These are phyloP conservation scores for Penicillium thymicola DNA, from an alignment of 2,329 filamentous ascomycete species.

Conservation along the genomic window DNA sequence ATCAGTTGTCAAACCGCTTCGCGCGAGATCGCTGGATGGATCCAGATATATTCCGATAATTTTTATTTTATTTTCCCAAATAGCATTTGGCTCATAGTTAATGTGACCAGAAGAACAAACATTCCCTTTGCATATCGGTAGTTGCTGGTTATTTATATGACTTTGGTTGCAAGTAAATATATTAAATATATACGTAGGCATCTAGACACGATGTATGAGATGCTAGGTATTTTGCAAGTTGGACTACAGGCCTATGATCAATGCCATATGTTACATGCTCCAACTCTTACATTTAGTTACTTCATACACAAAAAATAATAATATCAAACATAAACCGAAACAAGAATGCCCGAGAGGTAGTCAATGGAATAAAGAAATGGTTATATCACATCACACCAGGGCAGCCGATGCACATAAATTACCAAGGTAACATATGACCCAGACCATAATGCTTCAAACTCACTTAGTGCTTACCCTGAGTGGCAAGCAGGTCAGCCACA, in stretches of 20 bases:
- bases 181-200: not conserved
- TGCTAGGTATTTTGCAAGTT: not conserved
- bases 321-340: not conserved
- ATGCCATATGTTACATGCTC: not conserved
- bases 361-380: not conserved
- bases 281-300: not conserved
- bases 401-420: not conserved
- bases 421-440: not conserved
- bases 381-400: not conserved
- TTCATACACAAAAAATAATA: not conserved
- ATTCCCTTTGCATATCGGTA: not conserved
- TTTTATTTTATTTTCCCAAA: constrained; percentile 12
- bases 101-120: not conserved
- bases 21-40: constrained; percentile 33
- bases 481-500: constrained; percentile 57
- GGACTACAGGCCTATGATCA: not conserved
- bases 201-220: not conserved
- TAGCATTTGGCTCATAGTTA: constrained; percentile 14
- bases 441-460: not conserved
- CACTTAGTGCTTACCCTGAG: constrained; percentile 36
- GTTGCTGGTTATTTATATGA: not conserved
- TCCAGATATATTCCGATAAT: constrained; percentile 36
- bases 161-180: not conserved
- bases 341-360: not conserved
- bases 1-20: constrained; percentile 22